A percentile compares a stretch with the other conserved stretches of the same genome.
Evolutionary conservation across 164 flowering plant genomes (phyloP).

Genomic region (Nymphaea colorata): DNA sequence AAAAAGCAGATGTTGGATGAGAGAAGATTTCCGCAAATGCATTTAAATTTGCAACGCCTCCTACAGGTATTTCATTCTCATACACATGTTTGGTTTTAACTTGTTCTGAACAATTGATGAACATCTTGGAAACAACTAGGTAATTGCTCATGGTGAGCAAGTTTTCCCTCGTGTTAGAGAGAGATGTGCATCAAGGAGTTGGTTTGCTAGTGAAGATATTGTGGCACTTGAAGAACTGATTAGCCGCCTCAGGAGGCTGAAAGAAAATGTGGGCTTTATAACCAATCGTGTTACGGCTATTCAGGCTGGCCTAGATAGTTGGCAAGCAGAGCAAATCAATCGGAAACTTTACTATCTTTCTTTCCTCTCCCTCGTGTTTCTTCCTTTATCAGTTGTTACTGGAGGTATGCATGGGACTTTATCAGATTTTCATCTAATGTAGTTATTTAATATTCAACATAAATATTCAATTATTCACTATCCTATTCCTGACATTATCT

Average conservation of each 20-base stretch:
- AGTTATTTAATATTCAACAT: neutral
- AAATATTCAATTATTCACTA: neutral
- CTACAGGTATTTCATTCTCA: constrained; percentile 52
- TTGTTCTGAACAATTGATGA: too few species aligned
- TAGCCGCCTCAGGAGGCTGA: constrained; percentile 71
- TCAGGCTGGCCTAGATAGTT: constrained; percentile 93
- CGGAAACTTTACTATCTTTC: constrained; percentile 88
- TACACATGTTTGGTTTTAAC: neutral
- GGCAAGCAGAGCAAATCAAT: constrained; percentile 99
- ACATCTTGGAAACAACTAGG: constrained; percentile 22
- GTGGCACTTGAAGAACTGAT: constrained; percentile 69
- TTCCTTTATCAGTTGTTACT: constrained; percentile 87
- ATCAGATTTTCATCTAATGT: neutral
- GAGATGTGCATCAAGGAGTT: constrained; percentile 66
- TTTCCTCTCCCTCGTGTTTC: constrained; percentile 84
- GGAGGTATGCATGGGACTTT: constrained; percentile 44
- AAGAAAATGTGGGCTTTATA: constrained; percentile 91
- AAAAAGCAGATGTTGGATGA: constrained; percentile 94
- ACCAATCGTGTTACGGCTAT: constrained; percentile 89
- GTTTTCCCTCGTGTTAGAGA: constrained; percentile 92
- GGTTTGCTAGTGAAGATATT: constrained; percentile 74
- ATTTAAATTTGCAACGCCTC: constrained; percentile 84
- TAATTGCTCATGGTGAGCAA: constrained; percentile 93
- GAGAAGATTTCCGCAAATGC: constrained; percentile 94
- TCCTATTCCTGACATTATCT: neutral